Base-by-base conservation (phyloP, 78 protist species). In the Monosiga brevicollis region DNA sequence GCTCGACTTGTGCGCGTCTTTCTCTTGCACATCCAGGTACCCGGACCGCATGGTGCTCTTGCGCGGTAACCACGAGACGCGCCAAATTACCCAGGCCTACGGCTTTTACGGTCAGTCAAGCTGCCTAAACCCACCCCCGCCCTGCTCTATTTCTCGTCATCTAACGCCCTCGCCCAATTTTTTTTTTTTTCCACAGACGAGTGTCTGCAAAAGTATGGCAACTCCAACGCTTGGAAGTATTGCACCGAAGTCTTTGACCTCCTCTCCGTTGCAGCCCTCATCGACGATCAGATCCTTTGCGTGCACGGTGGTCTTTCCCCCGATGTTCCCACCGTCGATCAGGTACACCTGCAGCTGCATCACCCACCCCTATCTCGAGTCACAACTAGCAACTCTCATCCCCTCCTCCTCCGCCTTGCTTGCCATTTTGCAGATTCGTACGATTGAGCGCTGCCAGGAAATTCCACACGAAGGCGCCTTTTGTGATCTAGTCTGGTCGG, bases 401-500 rank as follows among this genome's bases (percentile, higher is more conserved):
- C n/a, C n/a, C n/a, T n/a, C n/a, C n/a, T n/a, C n/a, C n/a, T n/a
- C n/a, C n/a, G n/a, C n/a, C n/a, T n/a, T n/a, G n/a, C n/a, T n/a
- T n/a, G n/a, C n/a, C n/a, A n/a, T n/a, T n/a, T n/a, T n/a, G n/a
- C n/a, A n/a, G 32, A 84, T 93, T 82, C 81, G 90, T 34, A 43
- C 83, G 26, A 84, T 84, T n/a, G 70, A 84, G 42, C 55, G 83
- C 42, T 20, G 29, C 42, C 41, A 86, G 72, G 98, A 95, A 80
- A 92, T 96, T 34, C 97, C 97, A 29, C 96, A 93, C 84, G 96
- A 91, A 79, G 98, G 98, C 54, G 82, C 96, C 80, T 95, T 95
- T 91, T 93, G 95, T 82, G 99, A 97, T 90, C 91, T 97, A 76
- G 87, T 96, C 95, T 97, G 99, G 99, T 91, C 97, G 11, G 99